Percentiles rank a stretch among this genome's conserved stretches.
Evolutionary conservation across 2,329 filamentous ascomycete genomes (phyloP).

Genomic region (Clonostachys chloroleuca): DNA sequence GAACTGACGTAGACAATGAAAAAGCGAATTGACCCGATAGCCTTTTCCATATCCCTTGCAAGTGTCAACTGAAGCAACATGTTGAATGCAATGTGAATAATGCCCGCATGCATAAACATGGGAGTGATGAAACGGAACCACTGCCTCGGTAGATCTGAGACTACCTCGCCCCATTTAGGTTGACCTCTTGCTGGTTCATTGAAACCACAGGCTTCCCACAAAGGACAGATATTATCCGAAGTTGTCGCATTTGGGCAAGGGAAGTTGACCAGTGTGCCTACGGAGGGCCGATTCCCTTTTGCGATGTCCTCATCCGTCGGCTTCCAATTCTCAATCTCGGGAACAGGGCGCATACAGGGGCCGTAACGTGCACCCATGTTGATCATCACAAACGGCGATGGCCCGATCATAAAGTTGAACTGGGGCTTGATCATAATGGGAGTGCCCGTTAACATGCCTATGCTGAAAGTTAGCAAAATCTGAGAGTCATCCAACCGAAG

Average conservation of each 20-base stretch:
- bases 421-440: constrained; percentile 74
- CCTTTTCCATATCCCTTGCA: constrained; percentile 85
- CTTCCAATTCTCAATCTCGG: constrained; percentile 52
- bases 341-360: constrained; percentile 88
- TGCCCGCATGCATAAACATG: constrained; percentile 90
- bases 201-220: constrained; percentile 83
- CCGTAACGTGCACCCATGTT: constrained; percentile 94
- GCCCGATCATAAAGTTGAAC: constrained; percentile 97
- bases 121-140: constrained; percentile 96
- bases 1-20: constrained; percentile 84
- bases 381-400: constrained; percentile 84
- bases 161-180: background rate
- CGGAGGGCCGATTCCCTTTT: constrained; percentile 7
- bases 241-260: constrained; percentile 71
- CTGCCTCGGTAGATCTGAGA: constrained; percentile 38
- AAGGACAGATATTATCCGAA: constrained; percentile 54
- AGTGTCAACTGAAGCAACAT: constrained; percentile 86
- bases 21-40: constrained; percentile 85
- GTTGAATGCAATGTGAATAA: constrained; percentile 96
- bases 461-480: constrained; percentile 1
- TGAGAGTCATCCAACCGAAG: background rate
- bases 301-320: background rate
- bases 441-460: constrained; percentile 72
- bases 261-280: constrained; percentile 46
- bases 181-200: constrained; percentile 31